Base-by-base conservation (phyloP, 2,329 filamentous ascomycete genomes). In the Verticillium nubilum region DNA sequence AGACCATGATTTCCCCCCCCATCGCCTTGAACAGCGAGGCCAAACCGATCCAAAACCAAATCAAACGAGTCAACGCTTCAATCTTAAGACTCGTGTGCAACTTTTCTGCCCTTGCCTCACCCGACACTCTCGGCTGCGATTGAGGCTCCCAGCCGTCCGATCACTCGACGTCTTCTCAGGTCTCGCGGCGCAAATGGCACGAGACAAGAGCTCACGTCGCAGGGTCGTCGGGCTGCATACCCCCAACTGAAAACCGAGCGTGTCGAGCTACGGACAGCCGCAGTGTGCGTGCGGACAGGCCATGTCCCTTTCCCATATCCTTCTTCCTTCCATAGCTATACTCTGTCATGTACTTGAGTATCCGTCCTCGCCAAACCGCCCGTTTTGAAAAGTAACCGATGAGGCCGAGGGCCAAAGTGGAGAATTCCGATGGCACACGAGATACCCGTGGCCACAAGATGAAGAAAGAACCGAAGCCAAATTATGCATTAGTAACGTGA, bases 401-500 rank as follows among this genome's bases (percentile, higher is more conserved):
- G 19, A 23, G 23, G 42, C 42, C 12, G 19, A 23, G 9, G 42
- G 19, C 42, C 42, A 47, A 47, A 47, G 42, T 23, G 42, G 42
- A 47, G 42, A 47, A 7, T 47, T 25, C 42, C 42, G 23, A 23
- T 47, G 42, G 23, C 42, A 23, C 42, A 23, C 42, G 13, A 47
- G n/a, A 23, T 19, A 19, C 42, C 42, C 10, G 12, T 47, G 42
- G 42, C 42, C 53, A 10, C 33, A 56, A 50, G 58, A 58, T 54
- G 52, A 29, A 26, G 10, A 15, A 25, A 31, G 17, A 23, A 35
- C 28, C 28, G 50, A 52, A 59, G 60, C 54, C 57, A 57, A 59
- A 64, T 64, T 64, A 64, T 62, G 63, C 63, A 64, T 64, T 64
- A 64, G 59, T 60, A 56, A 28, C 62, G 63, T 59, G 59, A 47